Base-by-base conservation (phyloP, 2,329 filamentous ascomycete genomes). In the Trichoderma breve region DNA sequence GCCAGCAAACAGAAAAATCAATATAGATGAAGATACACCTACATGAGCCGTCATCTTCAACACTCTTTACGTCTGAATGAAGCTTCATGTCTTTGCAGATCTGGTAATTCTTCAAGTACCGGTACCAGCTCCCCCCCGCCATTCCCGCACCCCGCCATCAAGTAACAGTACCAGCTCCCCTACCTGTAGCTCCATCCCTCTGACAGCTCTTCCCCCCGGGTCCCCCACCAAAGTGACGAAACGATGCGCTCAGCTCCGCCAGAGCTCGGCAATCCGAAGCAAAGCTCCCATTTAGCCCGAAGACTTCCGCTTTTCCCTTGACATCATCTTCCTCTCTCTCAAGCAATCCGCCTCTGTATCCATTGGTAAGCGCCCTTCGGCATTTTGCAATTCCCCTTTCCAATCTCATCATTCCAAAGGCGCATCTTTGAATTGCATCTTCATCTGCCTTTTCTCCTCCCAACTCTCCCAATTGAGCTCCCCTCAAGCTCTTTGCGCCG, bases 181-280 rank as follows among this genome's bases (percentile, higher is more conserved):
- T 32, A 58, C 55, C 55, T n/a, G n/a, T n/a, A n/a, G n/a, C n/a
- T n/a, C n/a, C n/a, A n/a, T n/a, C n/a, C n/a, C n/a, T 18, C 39
- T 43, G 34, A 43, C 60, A 47, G 62, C n/a, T n/a, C n/a, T n/a
- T n/a, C n/a, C n/a, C n/a, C n/a, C 26, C n/a, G 4, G 9, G 28
- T 39, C 51, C 66, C 68, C 58, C 60, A 58, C 68, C 57, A 58
- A 11, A 71, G 75, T 79, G 78, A 79, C 78, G 78, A 78, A 76
- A 78, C 71, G 74, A 73, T 78, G 77, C 77, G 73, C 73, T 77
- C 75, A 76, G 71, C 68, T 47, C 60, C 72, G 64, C 51, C 64
- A 61, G 53, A 74, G 73, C 74, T 79, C 78, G 77, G 77, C 73
- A 77, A 76, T 76, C 74, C 74, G 76, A 76, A 24, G 71, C 39